A percentile compares a stretch with the other conserved stretches of the same genome.
Conservation (phyloP, 257 asterid species). For the Buddleja alternifolia region DNA sequence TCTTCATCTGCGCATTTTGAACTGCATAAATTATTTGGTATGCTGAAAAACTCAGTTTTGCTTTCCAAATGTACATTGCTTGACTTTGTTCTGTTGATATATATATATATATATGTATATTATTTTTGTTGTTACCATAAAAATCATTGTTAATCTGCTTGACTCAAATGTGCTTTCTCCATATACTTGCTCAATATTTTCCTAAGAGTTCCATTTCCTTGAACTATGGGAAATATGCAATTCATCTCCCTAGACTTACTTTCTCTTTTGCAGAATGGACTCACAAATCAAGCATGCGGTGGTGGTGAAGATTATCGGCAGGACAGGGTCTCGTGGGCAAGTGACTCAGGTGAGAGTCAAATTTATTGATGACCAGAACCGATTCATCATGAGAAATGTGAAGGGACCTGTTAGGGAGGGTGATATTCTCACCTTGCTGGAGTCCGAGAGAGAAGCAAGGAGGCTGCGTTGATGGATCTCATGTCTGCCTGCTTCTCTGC, state of each 20-base stretch:
- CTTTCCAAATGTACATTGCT: background rate
- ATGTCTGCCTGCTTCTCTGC: background rate
- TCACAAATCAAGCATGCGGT: constrained; percentile 50
- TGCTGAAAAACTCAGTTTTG: background rate
- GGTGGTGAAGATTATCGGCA: constrained; percentile 45
- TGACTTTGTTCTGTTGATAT: background rate
- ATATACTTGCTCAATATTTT: background rate
- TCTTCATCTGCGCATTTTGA: background rate
- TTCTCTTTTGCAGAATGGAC: constrained; percentile 41
- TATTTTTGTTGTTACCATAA: background rate
- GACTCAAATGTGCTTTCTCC: background rate
- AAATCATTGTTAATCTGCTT: background rate
- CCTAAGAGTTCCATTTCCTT: background rate
- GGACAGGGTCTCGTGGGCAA: constrained; percentile 50
- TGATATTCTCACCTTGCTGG: constrained; percentile 45
- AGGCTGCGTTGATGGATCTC: constrained; percentile 38
- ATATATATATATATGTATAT: background rate
- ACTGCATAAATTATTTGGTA: background rate
- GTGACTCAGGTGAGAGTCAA: constrained; percentile 50
- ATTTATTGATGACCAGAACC: constrained; percentile 44
- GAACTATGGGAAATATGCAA: no score
- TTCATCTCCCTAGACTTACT: no score
- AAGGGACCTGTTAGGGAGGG: constrained; percentile 54
- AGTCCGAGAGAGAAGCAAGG: constrained; percentile 51
- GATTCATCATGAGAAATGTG: constrained; percentile 48